Conservation (phyloP, 2,329 filamentous ascomycete genomes). For the Talaromyces piceae region DNA sequence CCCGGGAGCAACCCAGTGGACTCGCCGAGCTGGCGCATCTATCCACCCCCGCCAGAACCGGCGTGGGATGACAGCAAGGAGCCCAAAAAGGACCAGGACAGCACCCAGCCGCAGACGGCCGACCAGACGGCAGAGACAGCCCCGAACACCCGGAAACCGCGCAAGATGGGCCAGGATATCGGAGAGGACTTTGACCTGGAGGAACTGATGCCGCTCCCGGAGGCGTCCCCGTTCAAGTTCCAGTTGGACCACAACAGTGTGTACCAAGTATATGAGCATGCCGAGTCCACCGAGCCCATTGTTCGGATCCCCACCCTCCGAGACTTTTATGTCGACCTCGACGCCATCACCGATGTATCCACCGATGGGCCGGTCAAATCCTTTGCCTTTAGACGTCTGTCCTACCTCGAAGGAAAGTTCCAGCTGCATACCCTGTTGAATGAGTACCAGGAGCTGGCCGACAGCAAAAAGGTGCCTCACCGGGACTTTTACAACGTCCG, state of each 20-base stretch:
- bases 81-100: slow-evolving; percentile 1
- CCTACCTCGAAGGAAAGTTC: slow-evolving; percentile 95
- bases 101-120: slow-evolving; percentile 4
- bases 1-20: slow-evolving; percentile 83
- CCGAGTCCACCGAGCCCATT: slow-evolving; percentile 57
- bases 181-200: slow-evolving; percentile 85
- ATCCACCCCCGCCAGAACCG: slow-evolving; percentile 84
- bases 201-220: slow-evolving; percentile 68
- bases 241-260: slow-evolving; percentile 76
- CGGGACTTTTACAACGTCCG: slow-evolving; percentile 98
- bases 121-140: slow-evolving; percentile 23
- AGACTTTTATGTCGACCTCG: slow-evolving; percentile 93
- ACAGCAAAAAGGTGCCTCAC: slow-evolving; percentile 95
- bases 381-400: slow-evolving; percentile 87
- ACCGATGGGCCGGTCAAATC: slow-evolving; percentile 95
- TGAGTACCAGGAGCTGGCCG: slow-evolving; percentile 95
- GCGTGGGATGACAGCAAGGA: slow-evolving; percentile 61
- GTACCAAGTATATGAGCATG: slow-evolving; percentile 80
- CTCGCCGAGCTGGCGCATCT: slow-evolving; percentile 73
- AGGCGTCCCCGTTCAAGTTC: slow-evolving; percentile 63
- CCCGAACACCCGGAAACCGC: slow-evolving; percentile 49
- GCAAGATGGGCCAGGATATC: slow-evolving; percentile 84
- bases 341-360: slow-evolving; percentile 77
- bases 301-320: slow-evolving; percentile 83
- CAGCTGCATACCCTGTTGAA: slow-evolving; percentile 90